These are phyloP conservation scores for Penicillium italicum DNA, from an alignment of 2,329 filamentous ascomycete genomes.

Conservation along the genomic window DNA sequence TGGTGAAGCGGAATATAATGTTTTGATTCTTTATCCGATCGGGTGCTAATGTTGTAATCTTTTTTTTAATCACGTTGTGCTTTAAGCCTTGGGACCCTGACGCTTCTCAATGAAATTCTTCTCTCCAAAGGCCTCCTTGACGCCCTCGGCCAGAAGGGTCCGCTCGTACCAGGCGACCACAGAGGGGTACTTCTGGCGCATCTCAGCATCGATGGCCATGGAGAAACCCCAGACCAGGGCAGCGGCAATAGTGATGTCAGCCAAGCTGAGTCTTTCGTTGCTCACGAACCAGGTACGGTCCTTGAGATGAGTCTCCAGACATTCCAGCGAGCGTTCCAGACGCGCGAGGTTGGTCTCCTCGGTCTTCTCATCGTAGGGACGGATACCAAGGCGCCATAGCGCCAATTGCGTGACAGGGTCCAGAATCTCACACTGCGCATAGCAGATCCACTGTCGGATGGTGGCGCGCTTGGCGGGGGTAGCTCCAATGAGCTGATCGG, in stretches of 20 bases:
- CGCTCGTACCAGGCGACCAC: constrained; percentile 27
- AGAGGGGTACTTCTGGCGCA: constrained; percentile 25
- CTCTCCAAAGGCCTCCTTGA: constrained; percentile 30
- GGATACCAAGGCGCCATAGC: constrained; percentile 21
- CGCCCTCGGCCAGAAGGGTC: constrained; percentile 18
- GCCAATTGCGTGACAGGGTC: constrained; percentile 16
- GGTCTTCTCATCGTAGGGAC: constrained; percentile 20
- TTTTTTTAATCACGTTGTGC: background rate
- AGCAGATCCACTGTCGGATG: constrained; percentile 48
- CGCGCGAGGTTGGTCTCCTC: constrained; percentile 18
- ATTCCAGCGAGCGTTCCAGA: constrained; percentile 19
- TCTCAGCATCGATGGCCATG: constrained; percentile 25
- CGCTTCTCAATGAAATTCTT: constrained; percentile 27
- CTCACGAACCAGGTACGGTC: constrained; percentile 22
- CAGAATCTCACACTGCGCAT: constrained; percentile 35
- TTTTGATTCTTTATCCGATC: background rate
- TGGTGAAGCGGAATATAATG: background rate
- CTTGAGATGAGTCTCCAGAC: constrained; percentile 22
- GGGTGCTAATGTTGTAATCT: background rate
- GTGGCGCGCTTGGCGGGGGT: constrained; percentile 42
- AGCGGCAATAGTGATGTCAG: constrained; percentile 27
- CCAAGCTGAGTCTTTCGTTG: constrained; percentile 24
- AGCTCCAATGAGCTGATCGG: constrained; percentile 45
- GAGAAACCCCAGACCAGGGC: constrained; percentile 28
- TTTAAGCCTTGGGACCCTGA: constrained; percentile 4